Evolutionary conservation across 345 rosid species (phyloP).

Genomic region (Jatropha curcas): DNA sequence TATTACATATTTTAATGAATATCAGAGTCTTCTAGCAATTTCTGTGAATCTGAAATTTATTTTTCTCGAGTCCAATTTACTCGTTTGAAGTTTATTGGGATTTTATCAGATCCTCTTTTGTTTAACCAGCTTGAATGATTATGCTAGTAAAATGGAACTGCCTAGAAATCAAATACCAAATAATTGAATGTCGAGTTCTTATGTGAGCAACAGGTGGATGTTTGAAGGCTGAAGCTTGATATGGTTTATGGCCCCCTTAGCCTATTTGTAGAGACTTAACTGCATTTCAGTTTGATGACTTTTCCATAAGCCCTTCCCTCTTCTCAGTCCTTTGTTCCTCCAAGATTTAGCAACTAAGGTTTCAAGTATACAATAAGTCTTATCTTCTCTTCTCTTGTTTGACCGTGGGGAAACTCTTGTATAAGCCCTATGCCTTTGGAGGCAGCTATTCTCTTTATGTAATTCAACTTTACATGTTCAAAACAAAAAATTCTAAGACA

Average conservation of each 20-base stretch:
- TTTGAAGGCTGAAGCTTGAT: background rate
- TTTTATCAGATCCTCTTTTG: too few species aligned
- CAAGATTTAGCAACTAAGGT: background rate
- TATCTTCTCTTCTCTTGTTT: background rate
- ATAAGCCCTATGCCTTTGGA: background rate
- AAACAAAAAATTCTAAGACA: background rate
- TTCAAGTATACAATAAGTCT: background rate
- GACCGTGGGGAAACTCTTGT: background rate
- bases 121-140: background rate
- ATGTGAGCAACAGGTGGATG: background rate
- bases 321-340: background rate
- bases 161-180: too few species aligned
- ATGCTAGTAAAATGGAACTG: background rate
- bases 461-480: background rate
- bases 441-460: background rate
- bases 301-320: background rate
- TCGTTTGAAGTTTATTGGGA: too few species aligned
- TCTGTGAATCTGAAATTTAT: background rate
- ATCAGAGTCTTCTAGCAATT: background rate
- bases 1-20: background rate
- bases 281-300: background rate
- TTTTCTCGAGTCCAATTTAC: background rate
- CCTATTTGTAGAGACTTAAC: background rate
- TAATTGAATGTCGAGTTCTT: background rate
- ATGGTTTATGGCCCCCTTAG: background rate